phyloP scores from a whole-genome alignment of 1,284 basidiomycete genomes.

The Leccinum griseonigrum region DNA sequence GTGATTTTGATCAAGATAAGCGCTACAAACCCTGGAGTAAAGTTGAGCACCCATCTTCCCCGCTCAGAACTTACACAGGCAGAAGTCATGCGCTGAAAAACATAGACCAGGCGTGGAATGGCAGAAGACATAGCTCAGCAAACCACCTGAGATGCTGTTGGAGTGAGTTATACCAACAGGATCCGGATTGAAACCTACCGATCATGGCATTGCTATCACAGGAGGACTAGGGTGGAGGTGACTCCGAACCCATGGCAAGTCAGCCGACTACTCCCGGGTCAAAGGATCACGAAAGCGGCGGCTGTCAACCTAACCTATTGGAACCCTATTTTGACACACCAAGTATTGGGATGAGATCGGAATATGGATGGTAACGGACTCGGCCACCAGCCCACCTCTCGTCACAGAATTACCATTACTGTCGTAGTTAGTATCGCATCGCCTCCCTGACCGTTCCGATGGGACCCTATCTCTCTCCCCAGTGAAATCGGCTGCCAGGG shows the following conservation, averaged over 20 bases:
- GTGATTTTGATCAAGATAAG: background rate
- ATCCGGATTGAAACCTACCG: background rate
- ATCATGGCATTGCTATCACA: background rate
- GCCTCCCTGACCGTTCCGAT: too few relatives aligned
- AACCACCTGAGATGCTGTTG: background rate
- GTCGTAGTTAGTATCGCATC: background rate
- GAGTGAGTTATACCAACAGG: background rate
- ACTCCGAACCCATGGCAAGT: background rate
- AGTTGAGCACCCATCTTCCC: background rate
- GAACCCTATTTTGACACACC: background rate
- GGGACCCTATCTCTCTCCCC: background rate
- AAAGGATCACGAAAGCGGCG: background rate
- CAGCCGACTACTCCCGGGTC: background rate
- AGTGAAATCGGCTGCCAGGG: background rate
- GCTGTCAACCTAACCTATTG: background rate
- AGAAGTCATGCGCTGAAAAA: too few relatives aligned
- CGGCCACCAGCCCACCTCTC: background rate
- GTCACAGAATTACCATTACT: background rate
- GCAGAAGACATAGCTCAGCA: too few relatives aligned
- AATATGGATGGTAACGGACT: background rate
- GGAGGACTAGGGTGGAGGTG: background rate
- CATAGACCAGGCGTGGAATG: too few relatives aligned
- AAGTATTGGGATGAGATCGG: background rate
- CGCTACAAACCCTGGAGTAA: slow-evolving; percentile 12
- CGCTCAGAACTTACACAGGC: too few relatives aligned